These are phyloP conservation scores for Pseudopyrenochaeta lycopersici DNA, from an alignment of 2,329 filamentous ascomycete genomes.

Conservation along the genomic window DNA sequence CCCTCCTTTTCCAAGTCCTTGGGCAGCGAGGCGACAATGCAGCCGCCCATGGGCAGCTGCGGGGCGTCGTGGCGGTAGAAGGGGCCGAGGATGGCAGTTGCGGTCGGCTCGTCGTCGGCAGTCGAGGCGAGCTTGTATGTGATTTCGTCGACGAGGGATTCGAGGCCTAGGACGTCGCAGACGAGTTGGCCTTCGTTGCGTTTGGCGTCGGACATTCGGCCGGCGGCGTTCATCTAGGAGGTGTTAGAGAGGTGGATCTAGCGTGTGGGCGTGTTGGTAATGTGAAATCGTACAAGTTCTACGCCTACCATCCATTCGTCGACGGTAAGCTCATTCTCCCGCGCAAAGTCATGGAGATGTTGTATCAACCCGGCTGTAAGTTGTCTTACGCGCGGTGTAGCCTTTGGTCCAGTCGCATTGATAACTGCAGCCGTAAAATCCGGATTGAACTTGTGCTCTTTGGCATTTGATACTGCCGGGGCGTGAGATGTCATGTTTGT, in stretches of 20 bases:
- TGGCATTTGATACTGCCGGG: conserved; percentile 19
- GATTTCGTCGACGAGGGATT: conserved; percentile 78
- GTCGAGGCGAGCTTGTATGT: conserved; percentile 71
- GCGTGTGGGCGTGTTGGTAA: neutral
- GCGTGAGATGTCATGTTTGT: conserved; percentile 29
- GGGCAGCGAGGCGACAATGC: conserved; percentile 65
- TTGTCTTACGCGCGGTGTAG: conserved; percentile 69
- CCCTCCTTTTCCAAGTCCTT: conserved; percentile 45
- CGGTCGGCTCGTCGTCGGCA: conserved; percentile 64
- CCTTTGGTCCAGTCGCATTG: conserved; percentile 75
- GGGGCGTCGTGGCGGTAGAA: conserved; percentile 83
- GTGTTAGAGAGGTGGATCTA: conserved; percentile 9
- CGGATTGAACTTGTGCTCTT: conserved; percentile 69
- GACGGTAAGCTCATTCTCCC: conserved; percentile 79
- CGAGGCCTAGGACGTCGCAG: conserved; percentile 67
- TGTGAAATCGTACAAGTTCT: conserved; percentile 63
- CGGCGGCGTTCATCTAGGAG: conserved; percentile 65
- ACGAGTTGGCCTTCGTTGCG: conserved; percentile 71
- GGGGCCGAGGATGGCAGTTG: conserved; percentile 82
- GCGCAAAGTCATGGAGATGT: conserved; percentile 80
- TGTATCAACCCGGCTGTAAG: conserved; percentile 71
- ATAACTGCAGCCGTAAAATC: conserved; percentile 78
- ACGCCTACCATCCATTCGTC: conserved; percentile 81
- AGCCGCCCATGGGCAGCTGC: conserved; percentile 72
- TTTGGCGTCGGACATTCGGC: conserved; percentile 68